phyloP scores from a whole-genome alignment of 805 yeast genomes.

The Schwanniomyces occidentalis region DNA sequence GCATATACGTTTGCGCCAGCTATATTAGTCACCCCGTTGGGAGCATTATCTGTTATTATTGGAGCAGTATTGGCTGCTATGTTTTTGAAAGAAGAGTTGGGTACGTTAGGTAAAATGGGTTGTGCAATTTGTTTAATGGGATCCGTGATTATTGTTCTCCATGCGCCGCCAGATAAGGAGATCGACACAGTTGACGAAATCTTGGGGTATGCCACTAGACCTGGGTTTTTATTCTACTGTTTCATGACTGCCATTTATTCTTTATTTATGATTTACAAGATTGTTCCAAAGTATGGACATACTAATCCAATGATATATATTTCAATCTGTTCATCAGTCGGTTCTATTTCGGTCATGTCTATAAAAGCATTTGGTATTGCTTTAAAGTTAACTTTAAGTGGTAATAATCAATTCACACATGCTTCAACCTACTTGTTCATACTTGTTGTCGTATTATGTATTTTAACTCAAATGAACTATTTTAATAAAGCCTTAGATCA shows the following conservation, averaged over 20 bases:
- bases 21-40: constrained; percentile 85
- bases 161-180: constrained; percentile 94
- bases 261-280: constrained; percentile 74
- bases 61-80: constrained; percentile 90
- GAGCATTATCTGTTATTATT: constrained; percentile 85
- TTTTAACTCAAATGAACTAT: constrained; percentile 88
- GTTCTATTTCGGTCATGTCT: constrained; percentile 87
- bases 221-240: constrained; percentile 71
- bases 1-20: constrained; percentile 97
- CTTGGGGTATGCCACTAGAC: constrained; percentile 72
- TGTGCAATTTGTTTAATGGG: constrained; percentile 90
- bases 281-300: constrained; percentile 79
- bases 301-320: constrained; percentile 86
- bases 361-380: constrained; percentile 95
- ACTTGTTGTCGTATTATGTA: constrained; percentile 75
- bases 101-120: constrained; percentile 86
- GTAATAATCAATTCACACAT: constrained; percentile 86
- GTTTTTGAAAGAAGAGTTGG: constrained; percentile 82
- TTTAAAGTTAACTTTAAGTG: constrained; percentile 75
- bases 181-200: constrained; percentile 87
- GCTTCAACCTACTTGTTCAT: constrained; percentile 81
- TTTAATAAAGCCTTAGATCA: constrained; percentile 92
- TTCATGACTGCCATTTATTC: constrained; percentile 65
- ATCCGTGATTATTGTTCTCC: constrained; percentile 81
- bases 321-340: constrained; percentile 86